A percentile compares a stretch with the other conserved stretches of the same genome.
These are phyloP conservation scores for Trametes elegans DNA, from an alignment of 768 basidiomycete genomes.

Conservation along the genomic window DNA sequence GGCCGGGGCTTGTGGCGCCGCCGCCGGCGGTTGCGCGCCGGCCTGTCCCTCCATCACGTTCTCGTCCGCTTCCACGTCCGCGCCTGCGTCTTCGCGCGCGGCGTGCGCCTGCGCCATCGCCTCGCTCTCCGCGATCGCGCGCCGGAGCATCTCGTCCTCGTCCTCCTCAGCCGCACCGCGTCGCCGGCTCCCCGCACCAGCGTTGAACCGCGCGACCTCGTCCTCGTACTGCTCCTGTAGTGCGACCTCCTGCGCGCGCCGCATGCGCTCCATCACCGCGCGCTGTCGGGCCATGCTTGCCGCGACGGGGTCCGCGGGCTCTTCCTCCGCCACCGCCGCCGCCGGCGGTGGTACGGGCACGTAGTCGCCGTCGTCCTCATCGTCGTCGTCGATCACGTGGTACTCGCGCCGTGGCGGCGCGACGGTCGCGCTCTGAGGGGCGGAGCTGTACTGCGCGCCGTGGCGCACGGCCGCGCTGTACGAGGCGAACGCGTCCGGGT, in stretches of 20 bases:
- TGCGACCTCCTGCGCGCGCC: constrained; percentile 63
- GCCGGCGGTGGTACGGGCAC: constrained; percentile 5
- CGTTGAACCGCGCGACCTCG: constrained; percentile 30
- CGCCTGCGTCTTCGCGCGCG: constrained; percentile 23
- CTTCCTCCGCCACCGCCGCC: neutral
- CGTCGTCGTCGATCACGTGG: constrained; percentile 17
- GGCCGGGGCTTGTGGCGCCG: neutral
- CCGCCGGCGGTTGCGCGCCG: no score
- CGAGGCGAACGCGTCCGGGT: neutral
- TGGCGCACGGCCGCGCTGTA: neutral
- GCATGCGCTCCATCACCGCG: constrained; percentile 60
- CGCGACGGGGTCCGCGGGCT: constrained; percentile 51
- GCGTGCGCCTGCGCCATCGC: constrained; percentile 38
- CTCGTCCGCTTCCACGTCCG: constrained; percentile 24
- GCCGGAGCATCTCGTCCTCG: constrained; percentile 54
- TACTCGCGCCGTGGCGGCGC: constrained; percentile 12
- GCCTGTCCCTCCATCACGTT: no score
- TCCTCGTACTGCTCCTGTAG: constrained; percentile 55
- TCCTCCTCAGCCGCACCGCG: constrained; percentile 36
- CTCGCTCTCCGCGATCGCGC: constrained; percentile 62
- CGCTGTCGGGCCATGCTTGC: constrained; percentile 68
- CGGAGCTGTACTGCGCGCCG: neutral
- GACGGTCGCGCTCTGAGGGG: neutral
- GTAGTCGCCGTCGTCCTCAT: constrained; percentile 27
- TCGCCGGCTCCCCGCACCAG: constrained; percentile 9